Base-by-base conservation (phyloP, 1,284 basidiomycete genomes). In the Cryptococcus jaspeensis region DNA sequence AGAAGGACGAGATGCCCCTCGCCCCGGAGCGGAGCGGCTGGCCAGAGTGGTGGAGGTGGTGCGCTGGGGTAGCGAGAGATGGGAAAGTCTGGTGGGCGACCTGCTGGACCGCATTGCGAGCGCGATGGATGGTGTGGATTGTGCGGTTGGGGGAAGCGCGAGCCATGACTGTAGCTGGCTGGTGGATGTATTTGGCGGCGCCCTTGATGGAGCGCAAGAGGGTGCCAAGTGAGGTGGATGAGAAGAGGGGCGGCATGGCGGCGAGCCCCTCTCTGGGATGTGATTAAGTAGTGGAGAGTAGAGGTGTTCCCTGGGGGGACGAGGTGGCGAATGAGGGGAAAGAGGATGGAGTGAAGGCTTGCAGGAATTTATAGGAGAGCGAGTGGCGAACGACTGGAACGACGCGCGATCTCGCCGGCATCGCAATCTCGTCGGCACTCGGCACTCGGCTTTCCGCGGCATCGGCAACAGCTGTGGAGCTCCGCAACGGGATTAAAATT, bases 191-290 rank as follows among this genome's bases (percentile, higher is more conserved):
- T 40, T 38, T 20, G 9, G 52, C 22, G 18, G 36, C 18, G 50
- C 41, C 20, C 28, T 36, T 15, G 37, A 52, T 13, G 44, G 43
- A 23, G 49, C 61, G 60, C 5, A 67, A 18, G 18, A 65, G 38
- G 12, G 66, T 67, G 25, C 59, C 58, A 40, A 62, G 39, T 12
- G 54, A 59, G n/a, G 62, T 64, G 39, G 63, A 60, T 22, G 62
- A 60, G 59, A 67, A 66, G 32, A 62, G 51, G 20, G 67, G 61
- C 16, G 66, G 64, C 67, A 70, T 70, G 37, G 35, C 59, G 48
- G n/a, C 23, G 22, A 9, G 37, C 40, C 15, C 32, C n/a, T 51
- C 40, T 50, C 12, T 16, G n/a, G 44, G 15, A 25, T 35, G 28
- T 16, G 20, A 12, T 13, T 28, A 35, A 15, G n/a, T 22, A 32